Base-by-base conservation (phyloP, 441 rosid species). In the Brassica hybrid region DNA sequence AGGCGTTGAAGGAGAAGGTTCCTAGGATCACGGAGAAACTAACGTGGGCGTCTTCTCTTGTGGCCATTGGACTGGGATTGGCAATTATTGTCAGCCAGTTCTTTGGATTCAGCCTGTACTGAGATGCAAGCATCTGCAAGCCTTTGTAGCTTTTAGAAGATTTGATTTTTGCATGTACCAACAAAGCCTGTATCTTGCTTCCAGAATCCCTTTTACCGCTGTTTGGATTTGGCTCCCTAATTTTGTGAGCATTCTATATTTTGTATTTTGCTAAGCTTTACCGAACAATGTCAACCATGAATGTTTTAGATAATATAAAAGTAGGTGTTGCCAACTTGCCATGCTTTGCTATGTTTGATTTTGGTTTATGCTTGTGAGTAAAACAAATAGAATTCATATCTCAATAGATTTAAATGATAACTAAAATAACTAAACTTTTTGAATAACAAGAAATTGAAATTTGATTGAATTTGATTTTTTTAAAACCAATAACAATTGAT, bases 11-110 rank as follows among this genome's bases (percentile, higher is more conserved):
- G 78, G 97, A 95, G 9, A 85, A 89, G 71, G 83, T 95, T 25
- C 99, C 98, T 11, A 84, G 97, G 85, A 93, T 90, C 54, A 92
- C 99, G 0, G 99, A 95, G 85, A 93, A 93, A 75, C 94, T 95
- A 74, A 95, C 98, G 2, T 92, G 97, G 99, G 94, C 90, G 5
- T 93, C 99, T 56, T 95, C 99, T 62, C 85, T 93, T 18, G 78
- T 93, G 13, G 99, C 99, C 8, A 93, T 93, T 8, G 94, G 86
- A 66, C 94, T 91, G 4, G 99, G 99, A 65, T 75, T 84, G 41
- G 97, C 97, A 54, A 88, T 95, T 73, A 76, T 95, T 36, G 60
- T 93, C 66, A 95, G 98, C 83, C 99, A 91, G 83, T 85, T 91
- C 82, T 90, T 90, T 62, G 99, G 99, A 57, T 88, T 72, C 83